Conservation (phyloP, 352 stramenopile genomes). For the Phytophthora idaei region DNA sequence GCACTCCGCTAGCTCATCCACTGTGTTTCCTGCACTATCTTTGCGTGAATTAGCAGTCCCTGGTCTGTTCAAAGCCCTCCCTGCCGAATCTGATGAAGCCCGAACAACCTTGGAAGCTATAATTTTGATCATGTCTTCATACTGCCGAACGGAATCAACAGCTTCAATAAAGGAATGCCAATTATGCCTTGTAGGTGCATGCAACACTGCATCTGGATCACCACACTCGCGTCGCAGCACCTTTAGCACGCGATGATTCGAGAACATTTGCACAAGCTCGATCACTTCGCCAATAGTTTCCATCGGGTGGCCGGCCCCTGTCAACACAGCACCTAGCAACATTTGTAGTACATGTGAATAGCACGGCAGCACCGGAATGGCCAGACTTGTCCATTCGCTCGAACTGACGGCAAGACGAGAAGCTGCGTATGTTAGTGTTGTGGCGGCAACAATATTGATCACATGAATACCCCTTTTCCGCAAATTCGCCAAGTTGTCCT, state of each 20-base stretch:
- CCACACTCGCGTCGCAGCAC: constrained; percentile 68
- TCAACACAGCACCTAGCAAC: constrained; percentile 65
- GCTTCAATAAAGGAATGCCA: constrained; percentile 87
- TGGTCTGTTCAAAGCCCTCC: neutral
- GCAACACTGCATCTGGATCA: constrained; percentile 59
- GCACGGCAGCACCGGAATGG: constrained; percentile 66
- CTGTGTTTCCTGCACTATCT: constrained; percentile 48
- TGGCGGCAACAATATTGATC: constrained; percentile 77
- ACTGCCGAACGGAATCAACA: constrained; percentile 79
- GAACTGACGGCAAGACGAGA: constrained; percentile 52
- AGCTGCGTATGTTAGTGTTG: constrained; percentile 41
- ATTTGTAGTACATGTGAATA: constrained; percentile 61
- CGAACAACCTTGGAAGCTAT: constrained; percentile 63
- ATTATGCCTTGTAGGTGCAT: constrained; percentile 45
- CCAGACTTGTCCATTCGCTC: constrained; percentile 41
- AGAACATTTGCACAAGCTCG: constrained; percentile 70
- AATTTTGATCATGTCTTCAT: constrained; percentile 87
- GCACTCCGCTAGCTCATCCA: constrained; percentile 54
- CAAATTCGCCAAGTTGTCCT: constrained; percentile 45
- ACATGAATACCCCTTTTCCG: constrained; percentile 55
- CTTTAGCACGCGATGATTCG: constrained; percentile 59
- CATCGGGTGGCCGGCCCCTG: constrained; percentile 48
- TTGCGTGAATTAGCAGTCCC: constrained; percentile 35
- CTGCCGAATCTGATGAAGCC: constrained; percentile 26
- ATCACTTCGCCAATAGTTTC: constrained; percentile 74